These are phyloP conservation scores for Barnettozyma californica DNA, from an alignment of 805 yeast species.

Conservation along the genomic window DNA sequence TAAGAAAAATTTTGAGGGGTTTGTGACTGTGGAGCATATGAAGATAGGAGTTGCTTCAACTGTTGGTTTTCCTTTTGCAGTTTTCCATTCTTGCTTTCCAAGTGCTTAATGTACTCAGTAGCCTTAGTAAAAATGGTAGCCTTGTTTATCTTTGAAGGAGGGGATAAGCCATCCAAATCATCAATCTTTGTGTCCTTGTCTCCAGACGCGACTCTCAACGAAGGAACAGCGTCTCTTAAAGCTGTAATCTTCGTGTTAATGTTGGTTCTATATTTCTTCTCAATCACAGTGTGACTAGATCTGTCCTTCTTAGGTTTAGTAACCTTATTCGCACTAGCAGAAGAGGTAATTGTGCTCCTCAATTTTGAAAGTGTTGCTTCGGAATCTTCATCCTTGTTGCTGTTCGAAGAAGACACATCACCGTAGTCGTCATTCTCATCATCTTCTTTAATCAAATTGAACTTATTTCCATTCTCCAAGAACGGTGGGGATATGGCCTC, in stretches of 20 bases:
- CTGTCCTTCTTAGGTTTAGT: constrained; percentile 47
- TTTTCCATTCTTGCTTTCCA: constrained; percentile 40
- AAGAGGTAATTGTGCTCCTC: not conserved
- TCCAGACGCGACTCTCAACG: constrained; percentile 58
- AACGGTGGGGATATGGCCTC: constrained; percentile 4
- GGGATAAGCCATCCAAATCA: constrained; percentile 68
- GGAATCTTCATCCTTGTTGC: constrained; percentile 4
- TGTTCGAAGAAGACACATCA: constrained; percentile 3
- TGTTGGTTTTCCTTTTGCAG: constrained; percentile 49
- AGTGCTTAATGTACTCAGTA: constrained; percentile 71
- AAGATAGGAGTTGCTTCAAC: constrained; percentile 27
- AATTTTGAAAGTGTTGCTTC: not conserved
- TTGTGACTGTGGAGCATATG: constrained; percentile 3
- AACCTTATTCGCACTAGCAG: constrained; percentile 16
- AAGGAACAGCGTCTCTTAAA: constrained; percentile 72
- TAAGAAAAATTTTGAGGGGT: constrained; percentile 6
- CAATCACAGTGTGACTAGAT: constrained; percentile 73
- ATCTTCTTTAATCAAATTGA: constrained; percentile 5
- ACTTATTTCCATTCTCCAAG: constrained; percentile 3
- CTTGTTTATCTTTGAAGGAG: constrained; percentile 70
- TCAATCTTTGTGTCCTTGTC: constrained; percentile 39
- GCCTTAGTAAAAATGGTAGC: constrained; percentile 75
- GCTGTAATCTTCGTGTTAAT: constrained; percentile 66
- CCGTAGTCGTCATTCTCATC: constrained; percentile 8
- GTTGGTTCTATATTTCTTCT: constrained; percentile 74